Base-by-base conservation (phyloP, 1,284 basidiomycete species). In the Rhodotorula mucilaginosa region DNA sequence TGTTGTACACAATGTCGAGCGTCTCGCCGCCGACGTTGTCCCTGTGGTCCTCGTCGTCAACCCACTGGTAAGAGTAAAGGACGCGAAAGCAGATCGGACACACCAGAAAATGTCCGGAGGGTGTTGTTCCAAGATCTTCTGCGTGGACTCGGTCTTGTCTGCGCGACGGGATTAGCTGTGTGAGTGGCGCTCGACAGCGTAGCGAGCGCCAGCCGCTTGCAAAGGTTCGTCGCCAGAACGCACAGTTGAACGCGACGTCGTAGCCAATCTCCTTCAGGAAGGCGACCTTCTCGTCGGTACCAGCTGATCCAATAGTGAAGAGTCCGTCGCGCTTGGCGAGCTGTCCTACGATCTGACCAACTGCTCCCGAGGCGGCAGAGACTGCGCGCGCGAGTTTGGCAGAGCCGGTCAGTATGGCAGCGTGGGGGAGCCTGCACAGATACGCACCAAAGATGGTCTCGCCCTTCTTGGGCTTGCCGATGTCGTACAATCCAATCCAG, bases 241-340 rank as follows among this genome's bases (percentile, higher is more conserved):
- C 58, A 73, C 72, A 97, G 82, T 97, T 91, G 80, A 96, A 84
- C 0, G 89, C 91, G 64, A 86, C 86, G 78, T 94, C 91, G 56
- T 90, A 89, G 29, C 92, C 91, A 46, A 96, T 81, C 67, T 91
- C 84, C 80, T 89, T 86, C 52, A 97, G 86, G 88, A 91, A 93
- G 21, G 84, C 83, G 80, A 78, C 75, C 68, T 79, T 78, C 39
- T 92, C 90, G 31, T 85, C 80, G 0, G 87, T 86, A 21, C 90
- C 90, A 0, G 89, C 93, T 71, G 92, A 90, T 16, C 88, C 93
- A 73, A 93, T 88, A 63, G 15, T 2, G 13, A 39, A n/a, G 60
- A 68, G 57, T 46, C 82, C 83, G 46, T 83, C 76, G 4, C 62
- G 65, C 63, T 73, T 80, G 73, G 78, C 79, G 29, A 79, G 69